Percentiles rank a stretch among this genome's conserved stretches.
These are phyloP conservation scores for Geranium incanum DNA, from an alignment of 441 rosid species.

Conservation along the genomic window DNA sequence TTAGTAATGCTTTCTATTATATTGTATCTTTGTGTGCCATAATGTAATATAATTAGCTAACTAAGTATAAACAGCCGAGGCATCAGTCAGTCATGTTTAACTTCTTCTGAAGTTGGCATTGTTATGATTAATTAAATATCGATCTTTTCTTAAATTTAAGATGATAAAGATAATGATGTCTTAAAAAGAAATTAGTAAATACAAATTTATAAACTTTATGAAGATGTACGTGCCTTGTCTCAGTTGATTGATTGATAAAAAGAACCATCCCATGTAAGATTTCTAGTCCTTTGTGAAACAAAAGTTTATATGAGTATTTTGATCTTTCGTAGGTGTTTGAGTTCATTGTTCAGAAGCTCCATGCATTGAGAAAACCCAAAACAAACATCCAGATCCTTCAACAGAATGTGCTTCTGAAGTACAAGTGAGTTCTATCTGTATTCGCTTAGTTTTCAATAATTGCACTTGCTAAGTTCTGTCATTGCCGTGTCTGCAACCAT, in stretches of 20 bases:
- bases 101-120: background rate
- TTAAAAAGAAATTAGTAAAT: background rate
- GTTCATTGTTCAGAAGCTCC: conserved; percentile 94
- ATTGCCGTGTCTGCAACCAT: no score
- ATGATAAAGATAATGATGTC: background rate
- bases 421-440: conserved; percentile 58
- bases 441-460: conserved; percentile 3
- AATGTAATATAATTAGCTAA: background rate
- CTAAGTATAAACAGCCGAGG: background rate
- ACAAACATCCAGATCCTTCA: conserved; percentile 99
- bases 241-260: background rate
- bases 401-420: conserved; percentile 90
- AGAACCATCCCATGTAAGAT: background rate
- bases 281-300: conserved; percentile 9
- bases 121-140: background rate
- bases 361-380: conserved; percentile 96
- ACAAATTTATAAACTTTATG: background rate
- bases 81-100: background rate
- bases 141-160: background rate
- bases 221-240: background rate
- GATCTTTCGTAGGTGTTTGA: conserved; percentile 66
- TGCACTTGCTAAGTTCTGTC: background rate
- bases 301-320: conserved; percentile 16
- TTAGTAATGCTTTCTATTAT: conserved; percentile 11
- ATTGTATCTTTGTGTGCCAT: background rate